phyloP scores from a whole-genome alignment of 805 yeast genomes.

The Cyberlindnera samutprakarnensis region DNA sequence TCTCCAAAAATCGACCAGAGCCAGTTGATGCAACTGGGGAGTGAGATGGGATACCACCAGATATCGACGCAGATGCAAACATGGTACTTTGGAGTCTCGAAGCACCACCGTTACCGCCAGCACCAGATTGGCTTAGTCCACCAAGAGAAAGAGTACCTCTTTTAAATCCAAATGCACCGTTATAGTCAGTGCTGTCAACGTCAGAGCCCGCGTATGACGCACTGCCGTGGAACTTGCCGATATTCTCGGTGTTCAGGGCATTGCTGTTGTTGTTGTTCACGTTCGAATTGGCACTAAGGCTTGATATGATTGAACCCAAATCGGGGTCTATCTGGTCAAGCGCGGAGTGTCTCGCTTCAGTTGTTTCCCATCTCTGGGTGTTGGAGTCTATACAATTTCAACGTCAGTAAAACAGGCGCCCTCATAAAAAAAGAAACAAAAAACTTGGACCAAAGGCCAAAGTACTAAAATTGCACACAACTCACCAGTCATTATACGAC shows the following conservation, averaged over 20 bases:
- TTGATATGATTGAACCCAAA: constrained; percentile 23
- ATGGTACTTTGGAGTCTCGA: constrained; percentile 29
- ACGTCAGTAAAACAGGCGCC: too few relatives aligned
- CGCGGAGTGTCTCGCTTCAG: constrained; percentile 3
- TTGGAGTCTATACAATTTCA: too few relatives aligned
- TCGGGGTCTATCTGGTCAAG: constrained; percentile 22
- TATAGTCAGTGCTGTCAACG: constrained; percentile 29
- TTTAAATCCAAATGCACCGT: constrained; percentile 36
- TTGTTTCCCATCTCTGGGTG: too few relatives aligned
- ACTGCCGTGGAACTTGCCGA: constrained; percentile 22
- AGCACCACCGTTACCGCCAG: constrained; percentile 9
- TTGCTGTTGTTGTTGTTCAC: constrained; percentile 8
- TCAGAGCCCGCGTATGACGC: constrained; percentile 27
- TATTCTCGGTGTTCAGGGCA: constrained; percentile 3
- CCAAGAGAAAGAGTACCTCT: constrained; percentile 40
- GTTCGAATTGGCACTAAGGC: constrained; percentile 21
- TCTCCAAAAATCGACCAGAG: constrained; percentile 45
- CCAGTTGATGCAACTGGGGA: constrained; percentile 20
- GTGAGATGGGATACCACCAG: constrained; percentile 35
- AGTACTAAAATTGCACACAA: too few relatives aligned
- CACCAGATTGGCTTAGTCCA: constrained; percentile 15
- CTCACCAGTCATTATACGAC: constrained; percentile 8
- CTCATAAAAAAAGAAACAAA: too few relatives aligned
- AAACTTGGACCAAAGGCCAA: too few relatives aligned
- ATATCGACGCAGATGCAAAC: constrained; percentile 56